A percentile compares a stretch with the other conserved stretches of the same genome.
Conservation (phyloP, 306 rosid species). For the Lupinus albus region DNA sequence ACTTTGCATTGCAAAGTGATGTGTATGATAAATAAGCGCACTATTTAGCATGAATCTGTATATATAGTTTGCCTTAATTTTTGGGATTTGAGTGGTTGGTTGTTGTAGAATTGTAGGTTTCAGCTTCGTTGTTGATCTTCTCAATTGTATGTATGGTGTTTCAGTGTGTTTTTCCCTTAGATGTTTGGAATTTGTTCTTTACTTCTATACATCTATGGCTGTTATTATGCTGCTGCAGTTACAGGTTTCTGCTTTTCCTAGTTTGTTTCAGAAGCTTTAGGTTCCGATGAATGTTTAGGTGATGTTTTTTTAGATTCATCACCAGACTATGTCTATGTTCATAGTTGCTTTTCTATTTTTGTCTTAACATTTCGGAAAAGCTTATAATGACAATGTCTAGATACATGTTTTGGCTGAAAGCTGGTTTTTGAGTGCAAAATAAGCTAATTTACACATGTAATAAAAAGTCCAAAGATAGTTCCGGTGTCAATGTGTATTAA, state of each 20-base stretch:
- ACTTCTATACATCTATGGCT: conserved; percentile 24
- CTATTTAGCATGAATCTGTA: too few species aligned
- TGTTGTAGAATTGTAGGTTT: conserved; percentile 7
- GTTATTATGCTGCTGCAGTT: conserved; percentile 1
- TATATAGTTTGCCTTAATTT: too few species aligned
- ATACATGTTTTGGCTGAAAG: conserved; percentile 2
- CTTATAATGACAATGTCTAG: background rate
- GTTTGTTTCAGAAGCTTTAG: conserved; percentile 28
- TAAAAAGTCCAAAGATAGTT: background rate
- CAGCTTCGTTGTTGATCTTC: background rate
- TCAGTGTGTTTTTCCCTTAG: background rate
- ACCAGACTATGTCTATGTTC: background rate
- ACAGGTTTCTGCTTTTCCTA: conserved; percentile 6
- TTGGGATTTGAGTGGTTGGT: background rate
- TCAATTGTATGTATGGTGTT: background rate
- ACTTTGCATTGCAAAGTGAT: too few species aligned
- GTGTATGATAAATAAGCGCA: background rate
- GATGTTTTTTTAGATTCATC: conserved; percentile 18
- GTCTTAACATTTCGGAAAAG: background rate
- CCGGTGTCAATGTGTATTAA: background rate
- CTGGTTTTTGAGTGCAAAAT: background rate
- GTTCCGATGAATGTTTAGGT: conserved; percentile 8
- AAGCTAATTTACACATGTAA: background rate
- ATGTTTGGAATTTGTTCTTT: conserved; percentile 17
- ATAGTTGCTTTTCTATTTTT: background rate